Evolutionary conservation across 169 alveolate species (phyloP).

Genomic region (Plasmodium gonderi): DNA sequence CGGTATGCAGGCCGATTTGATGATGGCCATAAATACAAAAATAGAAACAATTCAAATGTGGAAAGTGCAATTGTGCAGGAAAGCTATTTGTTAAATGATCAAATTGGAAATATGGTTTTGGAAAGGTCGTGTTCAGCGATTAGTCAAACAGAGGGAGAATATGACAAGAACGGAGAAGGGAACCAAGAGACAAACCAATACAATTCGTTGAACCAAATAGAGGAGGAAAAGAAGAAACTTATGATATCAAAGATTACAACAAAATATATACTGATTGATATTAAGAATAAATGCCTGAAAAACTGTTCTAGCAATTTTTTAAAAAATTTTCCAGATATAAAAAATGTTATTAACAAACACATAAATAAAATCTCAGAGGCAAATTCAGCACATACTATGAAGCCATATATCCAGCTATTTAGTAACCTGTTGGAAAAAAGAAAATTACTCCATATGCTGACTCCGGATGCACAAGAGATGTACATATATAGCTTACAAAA

Average conservation of each 20-base stretch:
- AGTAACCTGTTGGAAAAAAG: conserved; percentile 24
- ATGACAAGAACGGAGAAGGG: background rate
- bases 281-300: conserved; percentile 35
- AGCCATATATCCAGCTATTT: conserved; percentile 36
- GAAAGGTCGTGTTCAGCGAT: background rate
- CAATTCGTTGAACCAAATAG: background rate
- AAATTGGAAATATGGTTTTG: background rate
- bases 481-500: conserved; percentile 16
- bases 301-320: conserved; percentile 38
- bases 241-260: conserved; percentile 35
- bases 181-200: background rate
- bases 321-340: conserved; percentile 14
- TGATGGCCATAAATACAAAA: background rate
- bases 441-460: conserved; percentile 41
- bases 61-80: background rate
- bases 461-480: conserved; percentile 29
- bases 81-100: background rate
- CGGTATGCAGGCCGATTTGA: background rate
- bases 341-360: conserved; percentile 31
- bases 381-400: conserved; percentile 2
- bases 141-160: background rate
- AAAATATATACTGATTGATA: conserved; percentile 25
- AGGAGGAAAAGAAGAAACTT: conserved; percentile 12
- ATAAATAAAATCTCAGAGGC: conserved; percentile 16
- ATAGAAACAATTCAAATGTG: background rate